phyloP scores from a whole-genome alignment of 805 yeast species.

The Myxozyma monticola region DNA sequence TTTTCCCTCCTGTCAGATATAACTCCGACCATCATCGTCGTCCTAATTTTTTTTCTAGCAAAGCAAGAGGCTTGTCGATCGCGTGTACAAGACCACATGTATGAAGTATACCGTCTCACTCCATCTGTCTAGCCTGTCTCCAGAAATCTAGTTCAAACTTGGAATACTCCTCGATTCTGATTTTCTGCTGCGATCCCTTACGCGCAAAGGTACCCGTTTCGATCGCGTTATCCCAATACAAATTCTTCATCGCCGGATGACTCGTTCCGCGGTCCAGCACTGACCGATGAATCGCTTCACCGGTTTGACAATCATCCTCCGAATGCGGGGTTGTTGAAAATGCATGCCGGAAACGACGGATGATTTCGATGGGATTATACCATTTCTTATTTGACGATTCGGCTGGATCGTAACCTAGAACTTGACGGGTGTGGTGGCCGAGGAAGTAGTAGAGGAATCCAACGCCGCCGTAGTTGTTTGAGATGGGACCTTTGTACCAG shows the following conservation, averaged over 20 bases:
- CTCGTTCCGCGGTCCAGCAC: slow-evolving; percentile 1
- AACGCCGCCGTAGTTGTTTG: slow-evolving; percentile 5
- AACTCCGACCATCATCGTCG: not conserved
- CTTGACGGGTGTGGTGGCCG: slow-evolving; percentile 1
- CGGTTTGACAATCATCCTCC: slow-evolving; percentile 1
- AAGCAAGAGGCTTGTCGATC: not conserved
- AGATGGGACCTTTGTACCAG: slow-evolving; percentile 23
- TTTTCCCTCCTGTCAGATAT: not conserved
- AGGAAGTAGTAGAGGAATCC: not conserved
- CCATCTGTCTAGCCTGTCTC: slow-evolving; percentile 1
- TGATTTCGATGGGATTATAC: not conserved
- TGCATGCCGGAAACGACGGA: not conserved
- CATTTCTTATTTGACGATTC: not conserved
- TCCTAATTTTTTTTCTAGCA: not conserved
- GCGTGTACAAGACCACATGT: not conserved
- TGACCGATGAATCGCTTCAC: slow-evolving; percentile 15
- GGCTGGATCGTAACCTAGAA: slow-evolving; percentile 6
- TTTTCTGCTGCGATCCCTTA: not conserved
- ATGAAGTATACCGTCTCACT: not conserved
- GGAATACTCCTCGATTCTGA: slow-evolving; percentile 2
- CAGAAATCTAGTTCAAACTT: slow-evolving; percentile 7
- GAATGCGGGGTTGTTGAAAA: not conserved
- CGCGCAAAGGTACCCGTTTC: not conserved
- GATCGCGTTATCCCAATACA: not conserved
- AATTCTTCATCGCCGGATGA: not conserved